These are phyloP conservation scores for Citrullus colocynthis DNA, from an alignment of 306 rosid species.

Conservation along the genomic window DNA sequence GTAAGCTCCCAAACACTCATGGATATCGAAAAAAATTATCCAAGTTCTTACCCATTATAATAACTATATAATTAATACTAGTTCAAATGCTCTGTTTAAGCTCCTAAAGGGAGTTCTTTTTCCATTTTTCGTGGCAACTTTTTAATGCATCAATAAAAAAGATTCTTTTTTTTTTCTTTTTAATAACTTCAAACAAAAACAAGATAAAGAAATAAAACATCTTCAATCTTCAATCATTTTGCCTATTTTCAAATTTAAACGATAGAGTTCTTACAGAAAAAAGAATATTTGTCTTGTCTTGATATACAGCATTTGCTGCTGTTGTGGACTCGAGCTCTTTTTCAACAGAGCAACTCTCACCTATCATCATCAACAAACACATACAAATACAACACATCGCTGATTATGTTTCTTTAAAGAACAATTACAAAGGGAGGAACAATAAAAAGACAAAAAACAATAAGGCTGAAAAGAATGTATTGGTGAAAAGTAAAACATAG, in stretches of 20 bases:
- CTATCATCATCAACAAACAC: slow-evolving; percentile 27
- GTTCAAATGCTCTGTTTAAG: not conserved
- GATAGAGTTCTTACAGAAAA: slow-evolving; percentile 55
- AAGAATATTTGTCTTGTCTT: slow-evolving; percentile 92
- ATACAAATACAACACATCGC: not conserved
- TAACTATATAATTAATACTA: not conserved
- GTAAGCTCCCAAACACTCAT: too few species aligned
- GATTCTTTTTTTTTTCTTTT: not conserved
- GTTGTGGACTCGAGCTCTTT: slow-evolving; percentile 67
- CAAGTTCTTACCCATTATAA: not conserved
- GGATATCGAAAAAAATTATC: not conserved
- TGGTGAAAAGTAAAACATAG: not conserved
- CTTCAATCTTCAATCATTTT: not conserved
- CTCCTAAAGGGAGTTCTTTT: not conserved
- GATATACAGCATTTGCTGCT: slow-evolving; percentile 80
- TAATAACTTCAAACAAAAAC: not conserved
- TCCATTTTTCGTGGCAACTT: not conserved
- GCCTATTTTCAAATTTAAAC: slow-evolving; percentile 4
- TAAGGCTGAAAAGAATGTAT: not conserved
- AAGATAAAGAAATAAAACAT: not conserved
- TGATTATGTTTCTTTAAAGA: not conserved
- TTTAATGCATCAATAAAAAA: not conserved
- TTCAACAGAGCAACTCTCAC: slow-evolving; percentile 95
- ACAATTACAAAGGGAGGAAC: not conserved
- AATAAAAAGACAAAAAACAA: not conserved